Evolutionary conservation across 371 early-diverging fungal genomes (phyloP), one percentile per base, ranked within the genome.

Genomic region (Rhizomucor pusillus): DNA sequence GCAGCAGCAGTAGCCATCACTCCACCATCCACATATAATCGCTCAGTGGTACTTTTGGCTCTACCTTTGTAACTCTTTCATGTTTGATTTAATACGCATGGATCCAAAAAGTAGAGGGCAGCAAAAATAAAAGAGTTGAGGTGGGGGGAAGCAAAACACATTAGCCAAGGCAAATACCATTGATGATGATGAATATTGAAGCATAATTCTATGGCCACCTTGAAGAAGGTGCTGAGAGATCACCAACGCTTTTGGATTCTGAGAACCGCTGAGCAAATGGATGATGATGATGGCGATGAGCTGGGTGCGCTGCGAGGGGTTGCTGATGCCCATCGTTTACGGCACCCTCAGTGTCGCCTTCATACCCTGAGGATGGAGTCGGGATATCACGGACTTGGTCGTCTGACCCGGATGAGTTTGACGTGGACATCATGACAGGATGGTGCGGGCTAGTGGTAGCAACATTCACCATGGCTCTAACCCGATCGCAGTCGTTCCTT

Each of bases 321-420:
- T 50, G 50, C 14, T 50, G 23, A 6, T 18, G 50, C 14, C 37
- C 36, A 45, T 54, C 54, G 23, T n/a, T 20, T 4, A 13, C 29
- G 11, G 47, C 29, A 44, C 52, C 60, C 40, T 62, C 56, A 12
- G 56, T 52, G 36, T 56, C 56, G 9, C 56, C 62, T 14, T 56
- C 56, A 43, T 56, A 62, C 3, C 56, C 56, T n/a, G 56, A 62
- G 52, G 56, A 56, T 19, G 56, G 56, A 13, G 56, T 56, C 1
- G 61, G 61, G 6, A 64, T 56, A 44, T 56, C 57, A 23, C 47
- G 33, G 39, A 6, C 37, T 11, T 12, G 29, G 16, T 34, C 40
- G 20, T 29, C 41, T 40, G 49, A 14, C 20, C 43, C 40, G 34
- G 47, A 45, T 0, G 54, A 53, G 45, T 43, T 51, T 20, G 45